Percentiles rank a stretch among this genome's conserved stretches.
Conservation (phyloP, 2,329 filamentous ascomycete genomes). For the Neonectria hederae region DNA sequence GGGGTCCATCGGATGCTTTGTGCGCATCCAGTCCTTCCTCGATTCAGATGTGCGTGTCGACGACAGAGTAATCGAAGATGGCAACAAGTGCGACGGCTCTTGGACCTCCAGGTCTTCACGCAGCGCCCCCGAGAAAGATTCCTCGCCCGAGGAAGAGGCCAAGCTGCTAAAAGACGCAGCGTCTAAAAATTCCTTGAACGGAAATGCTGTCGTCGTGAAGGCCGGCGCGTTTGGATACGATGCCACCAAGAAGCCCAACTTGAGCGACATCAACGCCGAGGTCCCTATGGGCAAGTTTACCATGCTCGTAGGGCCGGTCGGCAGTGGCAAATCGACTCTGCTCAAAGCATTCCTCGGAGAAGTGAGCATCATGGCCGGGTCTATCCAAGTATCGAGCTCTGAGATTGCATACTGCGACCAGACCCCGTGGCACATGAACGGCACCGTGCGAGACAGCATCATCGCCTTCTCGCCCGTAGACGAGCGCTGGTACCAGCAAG, state of each 20-base stretch:
- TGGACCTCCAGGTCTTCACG: neutral
- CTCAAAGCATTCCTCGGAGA: constrained; percentile 46
- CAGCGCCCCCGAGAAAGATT: constrained; percentile 8
- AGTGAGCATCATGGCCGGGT: constrained; percentile 19
- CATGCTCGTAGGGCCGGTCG: constrained; percentile 48
- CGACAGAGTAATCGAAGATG: neutral
- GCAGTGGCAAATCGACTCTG: constrained; percentile 49
- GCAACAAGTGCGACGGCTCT: neutral
- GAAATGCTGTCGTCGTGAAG: neutral
- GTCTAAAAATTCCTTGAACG: neutral
- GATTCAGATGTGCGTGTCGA: constrained; percentile 20
- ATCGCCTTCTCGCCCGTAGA: constrained; percentile 41
- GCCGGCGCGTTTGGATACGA: constrained; percentile 26
- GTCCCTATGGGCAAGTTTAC: constrained; percentile 20
- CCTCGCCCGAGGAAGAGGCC: neutral
- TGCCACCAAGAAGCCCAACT: constrained; percentile 1
- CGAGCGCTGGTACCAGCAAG: constrained; percentile 41
- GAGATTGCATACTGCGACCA: constrained; percentile 40
- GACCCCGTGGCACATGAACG: constrained; percentile 44
- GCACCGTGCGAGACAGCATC: constrained; percentile 47
- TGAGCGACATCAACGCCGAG: constrained; percentile 13
- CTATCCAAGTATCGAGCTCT: constrained; percentile 11
- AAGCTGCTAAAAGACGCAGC: neutral
- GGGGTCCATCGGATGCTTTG: constrained; percentile 30
- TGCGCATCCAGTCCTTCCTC: constrained; percentile 28